Base-by-base conservation (phyloP, 257 asterid genomes). In the Echites panduratus region DNA sequence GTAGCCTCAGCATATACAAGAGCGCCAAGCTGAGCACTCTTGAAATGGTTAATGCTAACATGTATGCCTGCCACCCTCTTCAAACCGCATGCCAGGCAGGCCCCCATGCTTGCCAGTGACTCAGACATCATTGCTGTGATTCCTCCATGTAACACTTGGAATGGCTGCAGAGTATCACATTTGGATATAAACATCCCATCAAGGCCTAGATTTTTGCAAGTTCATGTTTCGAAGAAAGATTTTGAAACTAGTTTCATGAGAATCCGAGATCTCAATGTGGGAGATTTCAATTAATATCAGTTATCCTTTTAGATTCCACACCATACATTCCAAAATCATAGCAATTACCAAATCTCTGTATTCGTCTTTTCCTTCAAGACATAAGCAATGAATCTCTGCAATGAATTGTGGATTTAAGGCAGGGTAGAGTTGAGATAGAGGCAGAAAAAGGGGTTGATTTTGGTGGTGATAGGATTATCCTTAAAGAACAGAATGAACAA, bases 51-150 rank as follows among this genome's bases (percentile, higher is more conserved):
- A 70, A 85, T 83, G 84, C 85, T 85, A 9, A 87, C 86, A 63
- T 84, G 82, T 27, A 84, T 75, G 24, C 92, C 92, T 8, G 89
- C 88, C 48, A 83, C 89, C 75, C 89, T 76, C 70, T 58, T 71
- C 59, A 73, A 74, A 44, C 89, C 87, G 7, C 87, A 87, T 1
- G 89, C 89, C 5, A 87, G 79, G 71, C 82, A 81, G n/a, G 89
- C 91, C 7, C 89, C 91, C 32, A 85, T 72, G 80, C 91, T 87
- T 1, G 92, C 89, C 26, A 85, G 69, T 24, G 87, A 75, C 84
- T 87, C 91, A 2, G 89, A 80, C 68, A 85, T 83, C 74, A 85
- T 41, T 0, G 92, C 88, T 2, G 89, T 82, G 44, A 85, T 82
- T 65, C 91, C 91, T 66, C 91, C 91, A 26, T 85, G 87, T 58